phyloP scores from a whole-genome alignment of 2,329 filamentous ascomycete species.

The Penicillium sp. region DNA sequence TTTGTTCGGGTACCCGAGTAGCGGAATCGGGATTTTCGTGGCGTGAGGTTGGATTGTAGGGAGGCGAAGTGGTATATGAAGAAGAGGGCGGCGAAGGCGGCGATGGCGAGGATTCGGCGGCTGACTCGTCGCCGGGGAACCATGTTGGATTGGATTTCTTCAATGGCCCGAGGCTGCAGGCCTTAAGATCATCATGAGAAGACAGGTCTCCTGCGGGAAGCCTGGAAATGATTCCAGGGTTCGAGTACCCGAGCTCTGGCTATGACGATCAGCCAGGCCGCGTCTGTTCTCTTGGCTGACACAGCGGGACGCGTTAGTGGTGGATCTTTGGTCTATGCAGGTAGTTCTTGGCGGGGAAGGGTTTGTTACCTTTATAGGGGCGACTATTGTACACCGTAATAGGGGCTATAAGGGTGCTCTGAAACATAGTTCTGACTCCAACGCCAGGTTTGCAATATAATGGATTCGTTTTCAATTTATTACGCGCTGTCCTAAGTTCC shows the following conservation, averaged over 20 bases:
- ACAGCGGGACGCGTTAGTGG: conserved; percentile 17
- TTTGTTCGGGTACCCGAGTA: too few species aligned
- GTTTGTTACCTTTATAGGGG: neutral
- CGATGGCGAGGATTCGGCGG: conserved; percentile 45
- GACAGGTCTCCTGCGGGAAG: conserved; percentile 8
- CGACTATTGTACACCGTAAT: too few species aligned
- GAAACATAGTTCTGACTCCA: neutral
- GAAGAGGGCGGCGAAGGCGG: conserved; percentile 58
- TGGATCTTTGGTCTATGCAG: neutral
- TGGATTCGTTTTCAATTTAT: neutral
- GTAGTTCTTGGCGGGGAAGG: neutral
- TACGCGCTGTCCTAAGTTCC: neutral
- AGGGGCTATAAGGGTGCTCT: neutral
- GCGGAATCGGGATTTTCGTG: too few species aligned
- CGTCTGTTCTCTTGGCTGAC: conserved; percentile 15
- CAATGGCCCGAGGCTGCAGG: conserved; percentile 7
- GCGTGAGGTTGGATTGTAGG: conserved; percentile 56
- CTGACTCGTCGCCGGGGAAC: conserved; percentile 43
- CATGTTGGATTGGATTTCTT: conserved; percentile 28
- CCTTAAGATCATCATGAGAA: neutral
- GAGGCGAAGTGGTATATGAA: conserved; percentile 59
- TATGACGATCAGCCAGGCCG: conserved; percentile 13
- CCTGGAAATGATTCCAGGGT: conserved; percentile 3
- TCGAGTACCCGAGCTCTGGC: neutral
- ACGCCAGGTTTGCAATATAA: neutral